Percentiles rank a stretch among this genome's conserved stretches.
Evolutionary conservation across 2,329 filamentous ascomycete species (phyloP).

Genomic region (Aureobasidium lini): DNA sequence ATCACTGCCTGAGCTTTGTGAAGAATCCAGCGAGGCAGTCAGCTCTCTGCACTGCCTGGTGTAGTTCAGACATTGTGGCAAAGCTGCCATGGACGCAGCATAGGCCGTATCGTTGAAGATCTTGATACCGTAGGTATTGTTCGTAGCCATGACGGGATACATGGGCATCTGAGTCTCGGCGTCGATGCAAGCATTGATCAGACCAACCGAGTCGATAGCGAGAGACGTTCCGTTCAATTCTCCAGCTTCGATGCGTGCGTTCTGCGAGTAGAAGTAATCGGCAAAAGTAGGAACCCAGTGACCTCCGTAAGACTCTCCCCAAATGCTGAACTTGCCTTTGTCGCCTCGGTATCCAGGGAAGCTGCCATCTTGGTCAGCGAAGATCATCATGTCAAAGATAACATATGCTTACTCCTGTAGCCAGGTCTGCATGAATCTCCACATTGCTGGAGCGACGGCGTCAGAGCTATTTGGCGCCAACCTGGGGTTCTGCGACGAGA

Average conservation of each 20-base stretch:
- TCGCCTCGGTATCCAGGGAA: neutral
- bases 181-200: conserved; percentile 54
- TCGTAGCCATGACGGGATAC: conserved; percentile 26
- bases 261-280: conserved; percentile 49
- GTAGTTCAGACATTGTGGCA: neutral
- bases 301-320: conserved; percentile 4
- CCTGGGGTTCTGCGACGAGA: conserved; percentile 16
- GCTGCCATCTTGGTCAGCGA: neutral
- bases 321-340: neutral
- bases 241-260: conserved; percentile 44
- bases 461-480: conserved; percentile 31
- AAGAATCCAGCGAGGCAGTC: neutral
- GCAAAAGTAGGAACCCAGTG: neutral
- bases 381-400: rapidly evolving
- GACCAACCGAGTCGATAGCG: conserved; percentile 46
- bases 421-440: conserved; percentile 50
- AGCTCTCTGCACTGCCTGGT: neutral
- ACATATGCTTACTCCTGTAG: conserved; percentile 14
- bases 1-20: neutral
- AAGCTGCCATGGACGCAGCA: neutral
- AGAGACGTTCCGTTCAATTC: conserved; percentile 17
- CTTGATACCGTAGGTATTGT: conserved; percentile 33
- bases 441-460: conserved; percentile 44
- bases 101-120: conserved; percentile 14
- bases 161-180: conserved; percentile 35